Percentiles rank a stretch among this genome's conserved stretches.
Evolutionary conservation across 2,329 filamentous ascomycete genomes (phyloP).

Genomic region (Grosmannia penicillata): DNA sequence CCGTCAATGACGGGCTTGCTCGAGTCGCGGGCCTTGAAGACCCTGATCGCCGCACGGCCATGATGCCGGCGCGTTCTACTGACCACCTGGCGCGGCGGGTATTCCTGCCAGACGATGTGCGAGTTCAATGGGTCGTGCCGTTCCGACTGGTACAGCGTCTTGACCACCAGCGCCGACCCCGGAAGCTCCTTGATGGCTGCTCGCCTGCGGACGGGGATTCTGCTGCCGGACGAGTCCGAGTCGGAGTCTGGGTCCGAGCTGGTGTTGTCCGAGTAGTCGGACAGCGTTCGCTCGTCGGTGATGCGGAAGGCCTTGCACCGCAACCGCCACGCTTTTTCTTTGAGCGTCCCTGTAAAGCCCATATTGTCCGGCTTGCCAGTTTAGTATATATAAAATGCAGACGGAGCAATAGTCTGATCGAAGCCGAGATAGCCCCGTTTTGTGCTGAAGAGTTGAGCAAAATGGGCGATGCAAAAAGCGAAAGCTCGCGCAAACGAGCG

Average conservation of each 20-base stretch:
- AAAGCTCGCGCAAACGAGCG: too few relatives aligned
- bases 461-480: too few relatives aligned
- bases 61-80: slow-evolving; percentile 21
- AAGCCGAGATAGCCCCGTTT: too few relatives aligned
- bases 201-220: too few relatives aligned
- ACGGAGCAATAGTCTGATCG: too few relatives aligned
- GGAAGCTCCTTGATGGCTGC: slow-evolving; percentile 10
- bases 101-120: slow-evolving; percentile 23
- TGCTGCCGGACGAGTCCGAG: not conserved
- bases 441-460: too few relatives aligned
- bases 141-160: slow-evolving; percentile 27
- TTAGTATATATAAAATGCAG: too few relatives aligned
- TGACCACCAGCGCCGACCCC: slow-evolving; percentile 15
- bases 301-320: slow-evolving; percentile 12
- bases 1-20: slow-evolving; percentile 24
- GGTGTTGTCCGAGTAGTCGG: slow-evolving; percentile 10
- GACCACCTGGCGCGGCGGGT: slow-evolving; percentile 26
- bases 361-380: too few relatives aligned
- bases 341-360: slow-evolving; percentile 3
- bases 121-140: slow-evolving; percentile 13
- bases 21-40: slow-evolving; percentile 30
- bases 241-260: not conserved
- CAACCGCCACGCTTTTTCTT: slow-evolving; percentile 12
- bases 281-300: slow-evolving; percentile 12
- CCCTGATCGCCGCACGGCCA: slow-evolving; percentile 26